Percentiles rank a stretch among this genome's conserved stretches.
These are phyloP conservation scores for Torulaspora quercuum DNA, from an alignment of 805 yeast species.

Conservation along the genomic window DNA sequence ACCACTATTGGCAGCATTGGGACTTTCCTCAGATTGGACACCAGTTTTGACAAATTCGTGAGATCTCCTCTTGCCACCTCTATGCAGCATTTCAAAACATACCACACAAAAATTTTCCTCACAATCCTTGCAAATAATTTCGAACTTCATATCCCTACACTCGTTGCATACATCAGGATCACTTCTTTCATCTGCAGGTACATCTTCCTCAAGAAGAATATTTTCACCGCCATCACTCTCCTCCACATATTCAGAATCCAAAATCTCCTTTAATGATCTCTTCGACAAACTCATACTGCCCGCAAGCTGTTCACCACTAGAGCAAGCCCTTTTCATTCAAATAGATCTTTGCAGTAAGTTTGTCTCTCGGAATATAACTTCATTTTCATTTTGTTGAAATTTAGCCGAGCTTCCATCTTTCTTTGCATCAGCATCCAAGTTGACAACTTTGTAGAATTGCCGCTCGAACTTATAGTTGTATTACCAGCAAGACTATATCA, in stretches of 20 bases:
- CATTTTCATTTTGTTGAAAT: too few species aligned
- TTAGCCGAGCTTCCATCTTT: too few species aligned
- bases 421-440: too few species aligned
- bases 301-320: background rate
- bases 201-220: slow-evolving; percentile 18
- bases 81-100: slow-evolving; percentile 64
- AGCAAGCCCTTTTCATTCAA: too few species aligned
- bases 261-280: slow-evolving; percentile 38
- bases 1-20: slow-evolving; percentile 25
- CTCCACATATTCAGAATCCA: slow-evolving; percentile 39
- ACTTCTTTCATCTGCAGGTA: slow-evolving; percentile 26
- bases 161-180: slow-evolving; percentile 56
- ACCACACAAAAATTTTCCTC: slow-evolving; percentile 66
- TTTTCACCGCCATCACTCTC: slow-evolving; percentile 33
- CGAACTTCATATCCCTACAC: slow-evolving; percentile 70
- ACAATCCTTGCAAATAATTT: slow-evolving; percentile 58
- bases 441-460: too few species aligned
- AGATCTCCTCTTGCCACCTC: slow-evolving; percentile 57
- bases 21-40: slow-evolving; percentile 10
- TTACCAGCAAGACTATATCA: too few species aligned
- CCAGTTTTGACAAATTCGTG: slow-evolving; percentile 39
- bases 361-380: too few species aligned
- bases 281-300: slow-evolving; percentile 21
- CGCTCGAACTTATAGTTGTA: too few species aligned
- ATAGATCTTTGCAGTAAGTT: too few species aligned